phyloP scores from a whole-genome alignment of 2,329 filamentous ascomycete genomes.

The Lachnellula willkommii region DNA sequence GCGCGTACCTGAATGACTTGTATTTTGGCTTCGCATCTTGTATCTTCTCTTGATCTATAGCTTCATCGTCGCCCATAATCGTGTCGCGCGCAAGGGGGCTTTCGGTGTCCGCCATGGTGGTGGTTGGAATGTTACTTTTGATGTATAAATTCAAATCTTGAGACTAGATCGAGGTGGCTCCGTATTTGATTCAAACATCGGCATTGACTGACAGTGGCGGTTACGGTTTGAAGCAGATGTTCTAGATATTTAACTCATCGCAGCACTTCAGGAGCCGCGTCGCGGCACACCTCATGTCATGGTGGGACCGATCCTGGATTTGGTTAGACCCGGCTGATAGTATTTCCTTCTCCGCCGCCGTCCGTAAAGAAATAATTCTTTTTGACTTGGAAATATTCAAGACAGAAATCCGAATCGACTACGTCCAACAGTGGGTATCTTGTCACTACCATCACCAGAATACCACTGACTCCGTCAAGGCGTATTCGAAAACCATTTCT shows the following conservation, averaged over 20 bases:
- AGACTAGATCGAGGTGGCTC: not conserved
- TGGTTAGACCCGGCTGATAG: not conserved
- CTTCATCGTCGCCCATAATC: slow-evolving; percentile 13
- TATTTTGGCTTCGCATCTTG: slow-evolving; percentile 30
- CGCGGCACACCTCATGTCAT: not conserved
- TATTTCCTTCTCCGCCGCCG: not conserved
- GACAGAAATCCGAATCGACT: not conserved
- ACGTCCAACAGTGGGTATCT: not conserved
- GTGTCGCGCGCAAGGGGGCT: slow-evolving; percentile 7
- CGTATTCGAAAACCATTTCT: no score
- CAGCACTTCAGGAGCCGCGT: not conserved
- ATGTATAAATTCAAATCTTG: not conserved
- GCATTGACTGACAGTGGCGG: no score
- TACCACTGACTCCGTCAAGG: no score
- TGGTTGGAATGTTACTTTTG: not conserved
- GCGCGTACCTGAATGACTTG: slow-evolving; percentile 35
- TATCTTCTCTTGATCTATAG: slow-evolving; percentile 13
- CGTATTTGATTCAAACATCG: no score
- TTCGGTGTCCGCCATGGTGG: not conserved
- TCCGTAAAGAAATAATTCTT: not conserved
- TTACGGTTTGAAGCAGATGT: no score
- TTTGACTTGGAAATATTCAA: not conserved
- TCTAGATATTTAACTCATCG: not conserved
- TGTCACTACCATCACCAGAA: no score
- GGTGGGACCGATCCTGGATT: not conserved